A percentile compares a stretch with the other conserved stretches of the same genome.
phyloP scores from a whole-genome alignment of 169 alveolate species.

The Plasmodium billcollinsi region DNA sequence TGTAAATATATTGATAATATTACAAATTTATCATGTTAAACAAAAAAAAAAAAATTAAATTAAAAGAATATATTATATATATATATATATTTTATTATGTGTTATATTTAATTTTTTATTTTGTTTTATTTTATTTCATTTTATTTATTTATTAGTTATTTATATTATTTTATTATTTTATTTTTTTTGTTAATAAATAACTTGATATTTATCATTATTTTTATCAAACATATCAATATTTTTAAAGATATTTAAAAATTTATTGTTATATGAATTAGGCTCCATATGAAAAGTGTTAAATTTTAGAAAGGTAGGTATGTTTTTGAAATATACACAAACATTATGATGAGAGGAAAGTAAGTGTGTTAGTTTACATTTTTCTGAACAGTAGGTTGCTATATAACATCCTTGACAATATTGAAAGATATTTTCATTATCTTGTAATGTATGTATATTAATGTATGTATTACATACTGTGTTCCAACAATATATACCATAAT shows the following conservation, averaged over 20 bases:
- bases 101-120: too few relatives aligned
- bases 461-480: conserved; percentile 60
- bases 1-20: too few relatives aligned
- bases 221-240: conserved; percentile 54
- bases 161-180: not conserved
- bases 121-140: too few relatives aligned
- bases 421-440: conserved; percentile 57
- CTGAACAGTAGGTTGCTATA: conserved; percentile 71
- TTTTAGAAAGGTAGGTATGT: conserved; percentile 55
- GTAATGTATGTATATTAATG: conserved; percentile 31
- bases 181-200: conserved; percentile 27
- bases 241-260: conserved; percentile 43
- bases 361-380: conserved; percentile 47
- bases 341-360: conserved; percentile 61
- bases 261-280: conserved; percentile 10
- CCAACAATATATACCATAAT: conserved; percentile 77
- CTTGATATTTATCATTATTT: conserved; percentile 40
- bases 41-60: conserved; percentile 25
- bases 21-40: too few relatives aligned
- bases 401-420: conserved; percentile 66
- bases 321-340: conserved; percentile 64
- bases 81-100: not conserved
- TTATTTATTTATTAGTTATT: not conserved
- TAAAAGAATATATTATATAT: too few relatives aligned
- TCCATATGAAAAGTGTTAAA: conserved; percentile 14